Base-by-base conservation (phyloP, 108 stramenopile species). In the Cyclostephanos invisitatus region DNA sequence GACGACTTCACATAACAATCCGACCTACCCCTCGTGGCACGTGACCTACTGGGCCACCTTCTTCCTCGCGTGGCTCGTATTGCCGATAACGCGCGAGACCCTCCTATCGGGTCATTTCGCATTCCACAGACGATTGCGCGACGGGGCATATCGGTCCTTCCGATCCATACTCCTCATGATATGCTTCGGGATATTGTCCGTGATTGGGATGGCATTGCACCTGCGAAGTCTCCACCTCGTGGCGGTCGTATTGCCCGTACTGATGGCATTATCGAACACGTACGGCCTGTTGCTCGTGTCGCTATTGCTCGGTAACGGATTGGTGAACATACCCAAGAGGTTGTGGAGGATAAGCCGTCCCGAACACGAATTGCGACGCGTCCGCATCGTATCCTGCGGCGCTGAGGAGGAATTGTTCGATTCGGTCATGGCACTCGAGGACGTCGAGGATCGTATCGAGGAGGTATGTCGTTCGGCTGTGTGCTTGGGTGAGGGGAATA, bases 201-300 rank as follows among this genome's bases (percentile, higher is more conserved):
- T 90, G 29, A 67, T 73, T 28, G 62, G 62, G 51, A 85, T 80
- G 73, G 77, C 72, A 5, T 62, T 75, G 24, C 75, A 83, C 68
- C 44, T 85, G 70, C 62, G 75, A 35, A 54, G 49, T 35, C 44
- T 82, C 2, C 60, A 77, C 47, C 37, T 79, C 20, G 44, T 82
- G 11, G 25, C 58, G 37, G 63, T 66, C n/a, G 64, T 82, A 6
- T 18, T 85, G 35, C 87, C 87, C 0, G 81, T 91, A 15, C 32
- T 93, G 20, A 94, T 94, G 90, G 90, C 91, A 2, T 38, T 86
- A 70, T 87, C 88, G 14, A 95, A 95, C 68, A 95, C 93, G 2
- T 95, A 95, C 65, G 93, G 93, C 22, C 79, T 95, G 37, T 67
- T 95, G 55, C 70, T 95, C 59, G 87, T 92, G 10, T 78, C 85